Evolutionary conservation across 1,284 basidiomycete genomes (phyloP), one percentile per base, ranked within the genome.

Genomic region (Pyrrhoderma noxium): DNA sequence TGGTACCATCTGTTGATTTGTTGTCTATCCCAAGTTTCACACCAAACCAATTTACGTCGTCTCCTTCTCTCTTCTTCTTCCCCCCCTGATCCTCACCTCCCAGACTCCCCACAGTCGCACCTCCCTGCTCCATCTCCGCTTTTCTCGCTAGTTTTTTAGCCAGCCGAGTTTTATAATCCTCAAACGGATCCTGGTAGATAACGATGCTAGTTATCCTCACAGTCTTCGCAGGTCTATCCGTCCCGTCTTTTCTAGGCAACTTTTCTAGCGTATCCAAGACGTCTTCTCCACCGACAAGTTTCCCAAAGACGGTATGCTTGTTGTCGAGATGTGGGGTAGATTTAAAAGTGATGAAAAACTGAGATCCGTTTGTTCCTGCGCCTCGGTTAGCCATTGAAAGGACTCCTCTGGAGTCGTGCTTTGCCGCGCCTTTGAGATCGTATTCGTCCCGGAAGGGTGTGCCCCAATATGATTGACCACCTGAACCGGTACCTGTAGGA

Each of bases 281-380:
- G 37, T 93, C 88, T 62, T 95, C 91, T 2, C 94, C 94, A 19
- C 94, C 94, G 0, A 98, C 92, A 3, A 97, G 74, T 60, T 96
- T 93, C 2, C 96, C 95, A 64, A 99, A 99, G 1, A 98, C 94
- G 0, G 94, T 96, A 63, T 96, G 92, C 60, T 93, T 91, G 52
- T 79, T 80, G 64, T 83, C 82, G 9, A 97, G 77, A 65, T 96
- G 81, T 0, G 89, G 76, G 2, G 89, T 80, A 3, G 81, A 69
- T 51, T 75, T 78, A 74, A 96, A 97, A 0, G 93, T 93, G 40
- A 97, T 63, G 65, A 90, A 97, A 69, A 89, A 95, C 63, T 96
- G 93, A 1, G 91, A 91, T 7, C 83, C 82, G 59, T 93, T 93
- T 9, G 89, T 91, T 46, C 80, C 79, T 3, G 87, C 73, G 1